A percentile compares a stretch with the other conserved stretches of the same genome.
Conservation (phyloP, 2,329 filamentous ascomycete species). For the Trichophyton rubrum region DNA sequence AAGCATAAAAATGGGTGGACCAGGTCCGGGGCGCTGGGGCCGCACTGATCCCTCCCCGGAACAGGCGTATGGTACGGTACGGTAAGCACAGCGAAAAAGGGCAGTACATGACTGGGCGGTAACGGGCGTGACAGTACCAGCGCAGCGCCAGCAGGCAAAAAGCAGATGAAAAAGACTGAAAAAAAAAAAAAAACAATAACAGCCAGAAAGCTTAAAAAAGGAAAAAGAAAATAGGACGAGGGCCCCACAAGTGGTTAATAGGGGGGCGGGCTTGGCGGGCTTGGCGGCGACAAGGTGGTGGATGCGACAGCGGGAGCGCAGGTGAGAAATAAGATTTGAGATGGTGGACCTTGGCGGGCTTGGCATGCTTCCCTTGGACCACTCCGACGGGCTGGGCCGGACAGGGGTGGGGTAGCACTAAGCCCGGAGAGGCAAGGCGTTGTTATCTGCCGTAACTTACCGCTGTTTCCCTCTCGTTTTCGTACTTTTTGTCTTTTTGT, state of each 20-base stretch:
- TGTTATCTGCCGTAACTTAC: background rate
- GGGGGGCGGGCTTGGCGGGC: too few relatives aligned
- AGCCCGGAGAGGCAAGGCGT: background rate
- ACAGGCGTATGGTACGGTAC: background rate
- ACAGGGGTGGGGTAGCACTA: background rate
- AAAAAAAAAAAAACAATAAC: too few relatives aligned
- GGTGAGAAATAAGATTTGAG: background rate
- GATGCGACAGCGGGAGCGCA: background rate
- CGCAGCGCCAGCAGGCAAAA: background rate
- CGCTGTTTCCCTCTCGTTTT: background rate
- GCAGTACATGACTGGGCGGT: too few relatives aligned
- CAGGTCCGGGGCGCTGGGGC: conserved; percentile 6
- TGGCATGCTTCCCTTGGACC: background rate
- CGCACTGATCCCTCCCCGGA: background rate
- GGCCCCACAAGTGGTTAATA: background rate
- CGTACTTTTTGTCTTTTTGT: background rate
- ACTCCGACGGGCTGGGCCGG: conserved; percentile 1
- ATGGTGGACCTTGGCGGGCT: background rate
- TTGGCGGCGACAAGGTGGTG: background rate
- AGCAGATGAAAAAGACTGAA: background rate
- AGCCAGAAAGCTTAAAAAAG: background rate
- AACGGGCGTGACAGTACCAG: too few relatives aligned
- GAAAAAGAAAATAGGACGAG: background rate
- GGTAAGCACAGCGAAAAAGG: too few relatives aligned
- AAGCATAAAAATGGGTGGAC: background rate